Base-by-base conservation (phyloP, 306 rosid species). In the Gleditsia sinensis region DNA sequence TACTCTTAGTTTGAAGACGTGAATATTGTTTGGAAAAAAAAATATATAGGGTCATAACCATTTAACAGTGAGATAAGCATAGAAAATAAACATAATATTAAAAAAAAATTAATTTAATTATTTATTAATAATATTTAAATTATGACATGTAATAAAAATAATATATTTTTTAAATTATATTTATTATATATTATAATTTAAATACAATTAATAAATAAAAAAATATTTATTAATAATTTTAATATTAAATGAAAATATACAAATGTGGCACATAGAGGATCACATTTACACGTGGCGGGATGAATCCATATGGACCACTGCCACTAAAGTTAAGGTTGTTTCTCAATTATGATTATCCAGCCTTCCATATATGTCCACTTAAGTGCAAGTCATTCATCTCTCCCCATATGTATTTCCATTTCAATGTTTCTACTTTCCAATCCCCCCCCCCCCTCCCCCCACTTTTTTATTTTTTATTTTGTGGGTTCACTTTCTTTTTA, bases 41-140 rank as follows among this genome's bases (percentile, higher is more conserved):
- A 80, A 83, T 68, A 85, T 60, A 74, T 69, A 43, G 83, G 84
- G 34, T 75, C 80, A 66, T 73, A 60, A 70, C 46, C 65, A 63
- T 70, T 74, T 64, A 69, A 78, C 69, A 14, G 78, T 72, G 58
- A 23, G 72, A 82, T 42, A 79, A 75, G 74, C 71, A 40, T 45
- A 51, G 39, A 81, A 58, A 64, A 58, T 60, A 65, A 27, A n/a
- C n/a, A n/a, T n/a, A n/a, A n/a, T n/a, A n/a, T n/a, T n/a, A n/a
- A n/a, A n/a, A n/a, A n/a, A n/a, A n/a, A n/a, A n/a, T n/a, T n/a
- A n/a, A n/a, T n/a, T n/a, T n/a, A n/a, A n/a, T n/a, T n/a, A n/a
- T n/a, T n/a, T n/a, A n/a, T n/a, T n/a, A n/a, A n/a, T n/a, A n/a
- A n/a, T n/a, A n/a, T n/a, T n/a, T n/a, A n/a, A n/a, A n/a, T n/a